Conservation (phyloP, 2,329 filamentous ascomycete species). For the Coleophoma cylindrospora region DNA sequence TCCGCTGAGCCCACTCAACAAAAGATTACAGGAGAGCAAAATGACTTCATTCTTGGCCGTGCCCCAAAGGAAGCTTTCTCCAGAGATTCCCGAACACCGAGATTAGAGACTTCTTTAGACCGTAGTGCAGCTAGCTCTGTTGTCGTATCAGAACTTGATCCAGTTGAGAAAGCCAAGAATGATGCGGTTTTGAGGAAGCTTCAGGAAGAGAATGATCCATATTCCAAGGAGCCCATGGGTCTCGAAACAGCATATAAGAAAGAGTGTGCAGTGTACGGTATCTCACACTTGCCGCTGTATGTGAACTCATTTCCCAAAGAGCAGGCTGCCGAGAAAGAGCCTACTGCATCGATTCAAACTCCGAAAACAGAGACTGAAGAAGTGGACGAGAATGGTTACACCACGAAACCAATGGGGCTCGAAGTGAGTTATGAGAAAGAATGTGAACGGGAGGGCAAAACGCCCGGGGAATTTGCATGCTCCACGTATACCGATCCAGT, state of each 20-base stretch:
- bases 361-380: not conserved
- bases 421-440: conserved; percentile 43
- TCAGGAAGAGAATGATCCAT: conserved; percentile 28
- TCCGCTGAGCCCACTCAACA: conserved; percentile 6
- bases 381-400: conserved; percentile 25
- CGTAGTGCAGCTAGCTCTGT: conserved; percentile 7
- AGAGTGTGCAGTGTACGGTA: conserved; percentile 26
- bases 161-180: not conserved
- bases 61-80: conserved; percentile 12
- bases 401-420: conserved; percentile 40
- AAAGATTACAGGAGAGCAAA: conserved; percentile 1
- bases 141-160: not conserved
- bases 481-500: not conserved
- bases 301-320: not conserved
- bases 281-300: not conserved
- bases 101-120: conserved; percentile 25
- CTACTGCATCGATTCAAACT: not conserved
- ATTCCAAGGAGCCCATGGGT: conserved; percentile 41
- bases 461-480: not conserved
- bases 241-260: conserved; percentile 41
- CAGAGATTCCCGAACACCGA: conserved; percentile 13
- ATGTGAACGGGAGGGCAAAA: conserved; percentile 10
- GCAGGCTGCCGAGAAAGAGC: not conserved
- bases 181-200: conserved; percentile 26
- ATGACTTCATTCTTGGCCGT: conserved; percentile 18